A percentile compares a stretch with the other conserved stretches of the same genome.
Evolutionary conservation across 2,329 filamentous ascomycete genomes (phyloP).

Genomic region (Fusarium fujikuroi): DNA sequence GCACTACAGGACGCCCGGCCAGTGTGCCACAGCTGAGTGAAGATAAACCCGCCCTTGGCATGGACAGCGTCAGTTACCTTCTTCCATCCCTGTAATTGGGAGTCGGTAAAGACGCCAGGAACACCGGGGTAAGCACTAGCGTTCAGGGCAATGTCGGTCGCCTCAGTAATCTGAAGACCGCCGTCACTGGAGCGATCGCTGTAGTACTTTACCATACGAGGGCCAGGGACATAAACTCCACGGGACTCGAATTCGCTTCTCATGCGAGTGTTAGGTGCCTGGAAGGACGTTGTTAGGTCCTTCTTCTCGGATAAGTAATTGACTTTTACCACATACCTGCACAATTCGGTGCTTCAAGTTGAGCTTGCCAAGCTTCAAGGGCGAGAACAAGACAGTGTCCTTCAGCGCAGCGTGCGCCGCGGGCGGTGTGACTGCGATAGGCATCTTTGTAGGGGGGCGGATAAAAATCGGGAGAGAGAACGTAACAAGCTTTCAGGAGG

Average conservation of each 20-base stretch:
- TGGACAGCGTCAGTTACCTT: conserved; percentile 44
- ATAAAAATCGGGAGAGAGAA: no score
- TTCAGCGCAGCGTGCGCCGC: conserved; percentile 33
- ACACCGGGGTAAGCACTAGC: conserved; percentile 46
- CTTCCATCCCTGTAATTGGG: conserved; percentile 45
- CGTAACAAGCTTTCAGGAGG: no score
- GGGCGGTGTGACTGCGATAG: conserved; percentile 32
- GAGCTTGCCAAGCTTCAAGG: conserved; percentile 49
- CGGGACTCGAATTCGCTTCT: conserved; percentile 45
- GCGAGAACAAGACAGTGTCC: conserved; percentile 49
- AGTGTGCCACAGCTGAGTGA: conserved; percentile 69
- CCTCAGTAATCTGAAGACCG: conserved; percentile 46
- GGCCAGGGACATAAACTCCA: conserved; percentile 48
- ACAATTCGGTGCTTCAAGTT: conserved; percentile 51
- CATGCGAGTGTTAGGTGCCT: conserved; percentile 9
- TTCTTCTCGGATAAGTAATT: not conserved
- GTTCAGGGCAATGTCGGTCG: conserved; percentile 46
- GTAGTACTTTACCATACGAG: conserved; percentile 46
- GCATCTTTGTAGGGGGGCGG: conserved; percentile 6
- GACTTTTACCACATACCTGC: conserved; percentile 36
- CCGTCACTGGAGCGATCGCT: conserved; percentile 49
- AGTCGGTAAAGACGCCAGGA: conserved; percentile 45
- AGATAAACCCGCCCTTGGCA: conserved; percentile 57
- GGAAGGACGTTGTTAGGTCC: not conserved
- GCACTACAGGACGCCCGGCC: conserved; percentile 61